Conservation (phyloP, 345 rosid species). For the Sonneratia alba region DNA sequence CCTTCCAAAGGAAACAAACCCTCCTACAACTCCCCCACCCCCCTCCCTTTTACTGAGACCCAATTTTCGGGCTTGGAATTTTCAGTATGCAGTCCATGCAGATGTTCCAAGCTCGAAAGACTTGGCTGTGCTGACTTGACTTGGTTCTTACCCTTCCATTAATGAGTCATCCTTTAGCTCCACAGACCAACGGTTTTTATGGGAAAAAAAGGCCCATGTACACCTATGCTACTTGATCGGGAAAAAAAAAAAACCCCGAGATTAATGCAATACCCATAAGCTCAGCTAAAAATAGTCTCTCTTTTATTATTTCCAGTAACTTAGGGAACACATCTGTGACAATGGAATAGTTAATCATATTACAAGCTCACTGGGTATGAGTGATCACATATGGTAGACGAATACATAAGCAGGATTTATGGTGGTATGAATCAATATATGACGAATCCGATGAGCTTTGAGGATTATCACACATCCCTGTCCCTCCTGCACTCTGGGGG, state of each 20-base stretch:
- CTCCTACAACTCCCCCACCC: too few species aligned
- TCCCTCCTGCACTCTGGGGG: slow-evolving; percentile 40
- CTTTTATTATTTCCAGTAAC: slow-evolving; percentile 1
- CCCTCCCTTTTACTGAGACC: too few species aligned
- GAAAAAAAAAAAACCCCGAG: neutral
- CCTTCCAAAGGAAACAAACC: too few species aligned
- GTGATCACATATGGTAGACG: neutral
- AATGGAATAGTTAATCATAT: neutral
- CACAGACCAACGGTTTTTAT: too few species aligned
- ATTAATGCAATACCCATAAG: neutral
- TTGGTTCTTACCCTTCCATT: too few species aligned
- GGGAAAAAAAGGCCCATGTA: too few species aligned
- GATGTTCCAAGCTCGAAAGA: too few species aligned
- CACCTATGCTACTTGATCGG: too few species aligned
- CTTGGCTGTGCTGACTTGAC: too few species aligned
- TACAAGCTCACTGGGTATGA: slow-evolving; percentile 12
- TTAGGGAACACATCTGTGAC: neutral
- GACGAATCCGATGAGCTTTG: neutral
- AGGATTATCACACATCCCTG: slow-evolving; percentile 26
- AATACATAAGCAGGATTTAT: neutral
- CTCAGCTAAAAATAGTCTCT: neutral
- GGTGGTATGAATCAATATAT: neutral
- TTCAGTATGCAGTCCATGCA: too few species aligned
- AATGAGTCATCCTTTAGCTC: too few species aligned
- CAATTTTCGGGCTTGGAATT: too few species aligned